These are phyloP conservation scores for Scheffersomyces lignicola DNA, from an alignment of 1,139 yeast genomes.

Conservation along the genomic window DNA sequence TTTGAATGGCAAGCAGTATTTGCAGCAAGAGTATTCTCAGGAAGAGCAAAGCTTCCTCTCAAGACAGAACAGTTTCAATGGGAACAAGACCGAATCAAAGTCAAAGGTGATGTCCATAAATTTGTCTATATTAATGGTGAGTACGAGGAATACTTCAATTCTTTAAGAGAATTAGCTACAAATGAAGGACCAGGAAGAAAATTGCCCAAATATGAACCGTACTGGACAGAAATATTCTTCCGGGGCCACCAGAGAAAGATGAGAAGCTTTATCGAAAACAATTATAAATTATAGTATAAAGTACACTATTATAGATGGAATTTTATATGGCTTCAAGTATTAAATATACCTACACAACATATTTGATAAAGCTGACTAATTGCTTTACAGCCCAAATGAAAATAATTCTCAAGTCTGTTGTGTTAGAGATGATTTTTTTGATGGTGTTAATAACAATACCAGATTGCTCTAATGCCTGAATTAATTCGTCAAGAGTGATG, in stretches of 20 bases:
- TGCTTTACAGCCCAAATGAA: slow-evolving; percentile 15
- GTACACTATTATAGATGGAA: no score
- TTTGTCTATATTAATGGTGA: slow-evolving; percentile 21
- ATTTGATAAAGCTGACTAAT: slow-evolving; percentile 11
- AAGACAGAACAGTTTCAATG: slow-evolving; percentile 28
- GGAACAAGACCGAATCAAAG: slow-evolving; percentile 24
- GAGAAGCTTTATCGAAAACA: slow-evolving; percentile 16
- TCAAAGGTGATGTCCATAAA: slow-evolving; percentile 27
- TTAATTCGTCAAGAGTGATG: slow-evolving; percentile 16
- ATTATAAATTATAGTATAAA: slow-evolving; percentile 6
- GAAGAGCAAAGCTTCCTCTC: slow-evolving; percentile 31
- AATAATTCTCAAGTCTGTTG: slow-evolving; percentile 14
- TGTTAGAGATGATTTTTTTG: slow-evolving; percentile 11
- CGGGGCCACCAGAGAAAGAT: slow-evolving; percentile 21
- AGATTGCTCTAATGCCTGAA: slow-evolving; percentile 11
- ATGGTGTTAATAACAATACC: slow-evolving; percentile 12
- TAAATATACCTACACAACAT: slow-evolving; percentile 10
- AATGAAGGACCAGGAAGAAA: slow-evolving; percentile 25
- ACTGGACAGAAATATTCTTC: slow-evolving; percentile 20
- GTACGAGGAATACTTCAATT: slow-evolving; percentile 24
- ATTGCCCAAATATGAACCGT: slow-evolving; percentile 22
- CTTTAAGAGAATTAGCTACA: slow-evolving; percentile 20
- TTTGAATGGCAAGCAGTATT: slow-evolving; percentile 45
- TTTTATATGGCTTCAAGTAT: neutral
- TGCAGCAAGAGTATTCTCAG: slow-evolving; percentile 34